Conservation (phyloP, 1,284 basidiomycete species). For the Moniliella sp. region DNA sequence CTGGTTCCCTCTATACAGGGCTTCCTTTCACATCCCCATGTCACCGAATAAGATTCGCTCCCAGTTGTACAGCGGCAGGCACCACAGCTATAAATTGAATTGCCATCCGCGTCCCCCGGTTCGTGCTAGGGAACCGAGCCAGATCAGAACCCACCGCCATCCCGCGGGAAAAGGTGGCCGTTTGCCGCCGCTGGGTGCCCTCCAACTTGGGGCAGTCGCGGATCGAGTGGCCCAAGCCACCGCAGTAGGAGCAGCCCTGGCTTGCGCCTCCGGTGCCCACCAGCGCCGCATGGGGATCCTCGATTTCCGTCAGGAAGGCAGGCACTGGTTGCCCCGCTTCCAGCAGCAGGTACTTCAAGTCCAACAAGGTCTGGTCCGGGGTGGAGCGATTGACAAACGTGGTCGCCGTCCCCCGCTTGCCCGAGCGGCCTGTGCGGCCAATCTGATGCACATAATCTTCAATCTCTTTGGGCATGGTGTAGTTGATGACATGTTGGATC, state of each 20-base stretch:
- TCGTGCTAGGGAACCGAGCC: no score
- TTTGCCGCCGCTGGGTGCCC: constrained; percentile 65
- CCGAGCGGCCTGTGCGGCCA: constrained; percentile 84
- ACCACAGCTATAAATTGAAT: no score
- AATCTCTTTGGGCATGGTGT: constrained; percentile 97
- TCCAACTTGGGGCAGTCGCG: constrained; percentile 89
- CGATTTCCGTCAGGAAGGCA: constrained; percentile 72
- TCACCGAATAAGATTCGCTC: no score
- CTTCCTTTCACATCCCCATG: no score
- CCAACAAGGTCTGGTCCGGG: constrained; percentile 76
- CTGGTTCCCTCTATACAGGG: no score
- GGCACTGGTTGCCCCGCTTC: constrained; percentile 96
- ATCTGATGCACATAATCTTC: constrained; percentile 62
- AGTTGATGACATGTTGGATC: constrained; percentile 91
- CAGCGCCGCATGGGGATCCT: constrained; percentile 55
- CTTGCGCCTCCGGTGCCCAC: constrained; percentile 53
- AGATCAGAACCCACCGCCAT: constrained; percentile 13
- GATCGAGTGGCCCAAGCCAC: constrained; percentile 83
- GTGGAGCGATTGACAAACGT: constrained; percentile 99
- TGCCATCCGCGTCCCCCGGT: no score
- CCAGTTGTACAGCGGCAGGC: no score
- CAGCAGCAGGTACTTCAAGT: constrained; percentile 86
- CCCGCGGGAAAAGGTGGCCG: constrained; percentile 51
- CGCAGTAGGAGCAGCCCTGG: constrained; percentile 88
- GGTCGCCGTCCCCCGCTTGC: constrained; percentile 96